Evolutionary conservation across 306 rosid genomes (phyloP).

Genomic region (Parietaria judaica): DNA sequence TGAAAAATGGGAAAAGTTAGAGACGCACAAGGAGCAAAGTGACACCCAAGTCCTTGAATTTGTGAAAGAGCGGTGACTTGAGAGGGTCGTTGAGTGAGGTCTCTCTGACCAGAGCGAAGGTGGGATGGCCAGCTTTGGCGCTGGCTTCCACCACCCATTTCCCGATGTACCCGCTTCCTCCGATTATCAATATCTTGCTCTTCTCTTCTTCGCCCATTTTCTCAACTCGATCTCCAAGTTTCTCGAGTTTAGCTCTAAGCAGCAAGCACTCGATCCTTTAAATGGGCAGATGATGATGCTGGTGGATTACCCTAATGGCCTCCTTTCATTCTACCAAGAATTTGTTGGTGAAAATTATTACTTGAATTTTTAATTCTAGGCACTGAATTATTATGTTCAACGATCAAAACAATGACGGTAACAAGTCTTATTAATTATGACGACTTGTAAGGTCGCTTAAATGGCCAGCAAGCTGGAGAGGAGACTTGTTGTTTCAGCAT

Average conservation of each 20-base stretch:
- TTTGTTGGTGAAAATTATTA: no score
- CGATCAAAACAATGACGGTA: not conserved
- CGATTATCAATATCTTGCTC: slow-evolving; percentile 76
- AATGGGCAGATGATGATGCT: no score
- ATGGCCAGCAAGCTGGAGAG: slow-evolving; percentile 5
- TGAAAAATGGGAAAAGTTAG: no score
- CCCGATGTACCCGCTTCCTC: slow-evolving; percentile 92
- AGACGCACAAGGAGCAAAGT: slow-evolving; percentile 40
- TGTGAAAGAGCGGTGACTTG: slow-evolving; percentile 44
- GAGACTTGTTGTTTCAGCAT: not conserved
- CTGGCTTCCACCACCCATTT: slow-evolving; percentile 73
- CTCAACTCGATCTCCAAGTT: no score
- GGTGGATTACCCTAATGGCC: not conserved
- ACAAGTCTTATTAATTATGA: not conserved
- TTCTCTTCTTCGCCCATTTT: slow-evolving; percentile 58
- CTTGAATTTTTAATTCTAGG: not conserved
- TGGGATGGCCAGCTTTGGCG: slow-evolving; percentile 60
- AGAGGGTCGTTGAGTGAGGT: slow-evolving; percentile 48
- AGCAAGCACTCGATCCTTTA: not conserved
- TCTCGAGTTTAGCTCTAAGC: not conserved
- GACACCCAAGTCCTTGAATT: slow-evolving; percentile 52
- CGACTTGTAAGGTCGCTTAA: not conserved
- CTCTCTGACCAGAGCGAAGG: slow-evolving; percentile 70
- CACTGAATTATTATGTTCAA: not conserved
- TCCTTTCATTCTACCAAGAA: not conserved